Conservation (phyloP, 805 yeast genomes). For the Torulaspora indica region DNA sequence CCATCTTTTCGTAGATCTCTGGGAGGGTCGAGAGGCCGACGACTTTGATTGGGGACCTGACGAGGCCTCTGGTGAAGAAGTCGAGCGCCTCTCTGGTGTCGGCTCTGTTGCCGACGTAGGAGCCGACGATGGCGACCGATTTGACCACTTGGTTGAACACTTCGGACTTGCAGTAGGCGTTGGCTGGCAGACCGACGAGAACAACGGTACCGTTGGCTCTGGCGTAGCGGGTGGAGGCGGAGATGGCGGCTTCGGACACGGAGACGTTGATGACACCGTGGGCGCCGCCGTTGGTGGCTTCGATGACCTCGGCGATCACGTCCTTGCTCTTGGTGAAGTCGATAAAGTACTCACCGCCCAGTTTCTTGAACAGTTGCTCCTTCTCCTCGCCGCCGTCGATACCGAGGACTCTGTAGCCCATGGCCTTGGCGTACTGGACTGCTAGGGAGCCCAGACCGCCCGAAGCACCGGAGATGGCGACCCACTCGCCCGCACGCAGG, state of each 20-base stretch:
- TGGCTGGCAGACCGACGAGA: constrained; percentile 73
- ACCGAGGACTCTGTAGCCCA: constrained; percentile 68
- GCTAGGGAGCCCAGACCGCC: constrained; percentile 77
- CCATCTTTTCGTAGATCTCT: constrained; percentile 67
- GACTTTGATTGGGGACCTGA: constrained; percentile 63
- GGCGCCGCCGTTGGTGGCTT: constrained; percentile 66
- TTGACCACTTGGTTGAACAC: constrained; percentile 72
- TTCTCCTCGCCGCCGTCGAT: constrained; percentile 69
- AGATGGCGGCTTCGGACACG: constrained; percentile 62
- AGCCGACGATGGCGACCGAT: constrained; percentile 68
- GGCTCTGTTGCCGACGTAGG: constrained; percentile 85
- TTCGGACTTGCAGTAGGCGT: constrained; percentile 63
- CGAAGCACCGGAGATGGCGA: constrained; percentile 73
- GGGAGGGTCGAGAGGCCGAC: constrained; percentile 69
- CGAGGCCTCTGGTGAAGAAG: constrained; percentile 62
- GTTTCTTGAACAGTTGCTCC: constrained; percentile 46
- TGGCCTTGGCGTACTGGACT: constrained; percentile 68
- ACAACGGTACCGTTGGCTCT: constrained; percentile 67
- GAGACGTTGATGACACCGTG: constrained; percentile 75
- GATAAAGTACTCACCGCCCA: constrained; percentile 62
- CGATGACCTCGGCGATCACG: constrained; percentile 49
- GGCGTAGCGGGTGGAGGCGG: constrained; percentile 54
- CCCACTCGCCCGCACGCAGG: constrained; percentile 66
- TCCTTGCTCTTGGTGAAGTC: constrained; percentile 55
- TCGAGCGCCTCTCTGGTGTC: constrained; percentile 77